Percentiles rank a stretch among this genome's conserved stretches.
Conservation (phyloP, 2,329 filamentous ascomycete species). For the Malbranchea cinnamomea region DNA sequence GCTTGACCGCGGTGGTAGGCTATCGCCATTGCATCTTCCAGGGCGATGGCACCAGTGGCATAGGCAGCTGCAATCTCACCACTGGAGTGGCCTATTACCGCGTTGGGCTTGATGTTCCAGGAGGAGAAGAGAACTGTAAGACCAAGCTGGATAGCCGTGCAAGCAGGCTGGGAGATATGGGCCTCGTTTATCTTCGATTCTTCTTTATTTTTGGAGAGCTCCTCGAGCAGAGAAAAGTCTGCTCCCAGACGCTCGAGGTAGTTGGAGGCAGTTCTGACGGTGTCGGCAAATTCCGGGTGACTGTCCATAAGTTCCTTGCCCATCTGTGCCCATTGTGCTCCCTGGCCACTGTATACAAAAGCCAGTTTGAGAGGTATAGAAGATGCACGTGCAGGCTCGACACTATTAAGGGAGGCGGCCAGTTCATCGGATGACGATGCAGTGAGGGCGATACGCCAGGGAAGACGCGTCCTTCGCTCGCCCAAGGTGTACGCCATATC, state of each 20-base stretch:
- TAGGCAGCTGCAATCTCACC: conserved; percentile 17
- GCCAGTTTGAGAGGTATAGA: too few species aligned
- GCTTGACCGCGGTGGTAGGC: conserved; percentile 12
- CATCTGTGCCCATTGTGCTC: conserved; percentile 14
- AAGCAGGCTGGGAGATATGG: conserved; percentile 13
- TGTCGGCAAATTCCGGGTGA: conserved; percentile 2
- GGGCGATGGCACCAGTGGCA: conserved; percentile 10
- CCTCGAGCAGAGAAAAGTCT: too few species aligned
- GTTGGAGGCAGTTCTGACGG: background rate
- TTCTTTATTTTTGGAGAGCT: background rate
- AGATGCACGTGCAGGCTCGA: too few species aligned
- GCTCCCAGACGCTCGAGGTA: background rate
- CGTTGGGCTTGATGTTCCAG: conserved; percentile 8
- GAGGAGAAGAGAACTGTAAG: conserved; percentile 12
- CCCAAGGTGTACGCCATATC: conserved; percentile 4
- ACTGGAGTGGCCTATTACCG: conserved; percentile 13
- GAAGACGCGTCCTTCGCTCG: conserved; percentile 3
- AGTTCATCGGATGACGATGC: too few species aligned
- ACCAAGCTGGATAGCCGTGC: conserved; percentile 14
- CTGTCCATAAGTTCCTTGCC: conserved; percentile 9
- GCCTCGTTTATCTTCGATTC: conserved; percentile 9
- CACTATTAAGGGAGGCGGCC: too few species aligned
- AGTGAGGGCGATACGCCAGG: too few species aligned
- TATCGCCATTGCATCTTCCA: conserved; percentile 8
- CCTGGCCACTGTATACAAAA: conserved; percentile 16